phyloP scores from a whole-genome alignment of 1,139 yeast species.

The Eremothecium coryli region DNA sequence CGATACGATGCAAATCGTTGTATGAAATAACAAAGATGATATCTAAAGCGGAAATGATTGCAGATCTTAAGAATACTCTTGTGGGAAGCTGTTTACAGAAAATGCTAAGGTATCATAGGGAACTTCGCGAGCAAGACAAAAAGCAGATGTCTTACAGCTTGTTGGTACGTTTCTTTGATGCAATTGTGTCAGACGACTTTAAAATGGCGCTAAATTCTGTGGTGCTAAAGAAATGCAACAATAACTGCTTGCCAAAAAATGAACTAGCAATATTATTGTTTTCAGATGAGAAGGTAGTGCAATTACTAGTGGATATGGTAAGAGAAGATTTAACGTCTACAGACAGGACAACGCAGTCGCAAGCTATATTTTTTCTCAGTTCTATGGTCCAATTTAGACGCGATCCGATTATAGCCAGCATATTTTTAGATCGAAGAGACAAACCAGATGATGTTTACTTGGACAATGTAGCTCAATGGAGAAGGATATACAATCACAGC shows the following conservation, averaged over 20 bases:
- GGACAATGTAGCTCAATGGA: constrained; percentile 2
- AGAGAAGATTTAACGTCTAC: constrained; percentile 1
- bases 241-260: background rate
- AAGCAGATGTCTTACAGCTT: constrained; percentile 3
- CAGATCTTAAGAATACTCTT: background rate
- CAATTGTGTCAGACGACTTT: background rate
- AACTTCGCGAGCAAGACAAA: constrained; percentile 1
- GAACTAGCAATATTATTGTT: constrained; percentile 1
- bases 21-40: constrained; percentile 1
- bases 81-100: background rate
- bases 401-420: constrained; percentile 1
- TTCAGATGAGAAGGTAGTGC: background rate
- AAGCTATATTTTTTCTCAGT: constrained; percentile 1
- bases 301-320: background rate
- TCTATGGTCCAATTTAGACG: constrained; percentile 2
- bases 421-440: background rate
- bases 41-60: background rate
- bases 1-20: constrained; percentile 3
- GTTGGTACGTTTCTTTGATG: constrained; percentile 2
- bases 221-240: background rate
- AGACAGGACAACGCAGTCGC: constrained; percentile 2
- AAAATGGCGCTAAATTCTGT: background rate
- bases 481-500: background rate
- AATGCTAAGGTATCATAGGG: background rate
- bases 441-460: background rate